Conservation (phyloP, 495 filamentous ascomycete genomes). For the Neurospora tetrasperma region DNA sequence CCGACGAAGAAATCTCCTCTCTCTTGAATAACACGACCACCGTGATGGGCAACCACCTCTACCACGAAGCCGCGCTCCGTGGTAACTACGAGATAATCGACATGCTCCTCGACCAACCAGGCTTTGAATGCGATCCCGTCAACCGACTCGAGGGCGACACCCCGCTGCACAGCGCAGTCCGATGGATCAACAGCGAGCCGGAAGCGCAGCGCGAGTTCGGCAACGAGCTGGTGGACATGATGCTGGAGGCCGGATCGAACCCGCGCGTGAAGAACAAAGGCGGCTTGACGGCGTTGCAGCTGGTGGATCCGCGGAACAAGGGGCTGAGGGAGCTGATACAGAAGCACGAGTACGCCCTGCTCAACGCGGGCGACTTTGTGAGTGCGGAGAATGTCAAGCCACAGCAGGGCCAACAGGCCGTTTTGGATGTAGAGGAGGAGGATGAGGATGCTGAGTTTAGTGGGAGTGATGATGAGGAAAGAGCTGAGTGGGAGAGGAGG, state of each 20-base stretch:
- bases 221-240: constrained; percentile 66
- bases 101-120: constrained; percentile 82
- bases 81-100: constrained; percentile 94
- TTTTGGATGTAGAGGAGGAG: constrained; percentile 18
- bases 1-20: constrained; percentile 44
- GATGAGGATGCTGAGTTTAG: constrained; percentile 43
- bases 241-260: constrained; percentile 73
- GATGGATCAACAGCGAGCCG: constrained; percentile 62
- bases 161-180: constrained; percentile 78
- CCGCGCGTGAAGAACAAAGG: constrained; percentile 52
- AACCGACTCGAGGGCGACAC: constrained; percentile 78
- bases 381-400: constrained; percentile 22
- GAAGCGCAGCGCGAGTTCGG: constrained; percentile 52
- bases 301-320: constrained; percentile 63
- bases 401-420: constrained; percentile 1
- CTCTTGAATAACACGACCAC: constrained; percentile 79
- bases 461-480: constrained; percentile 43
- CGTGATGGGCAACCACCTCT: constrained; percentile 71
- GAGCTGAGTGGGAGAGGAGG: constrained; percentile 40
- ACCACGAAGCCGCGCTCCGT: constrained; percentile 78
- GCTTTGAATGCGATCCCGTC: constrained; percentile 85
- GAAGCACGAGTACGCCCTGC: constrained; percentile 62
- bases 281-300: constrained; percentile 54
- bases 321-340: constrained; percentile 57
- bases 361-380: constrained; percentile 42